phyloP scores from a whole-genome alignment of 176 grass and related monocot species.

The Oryza longistaminata region DNA sequence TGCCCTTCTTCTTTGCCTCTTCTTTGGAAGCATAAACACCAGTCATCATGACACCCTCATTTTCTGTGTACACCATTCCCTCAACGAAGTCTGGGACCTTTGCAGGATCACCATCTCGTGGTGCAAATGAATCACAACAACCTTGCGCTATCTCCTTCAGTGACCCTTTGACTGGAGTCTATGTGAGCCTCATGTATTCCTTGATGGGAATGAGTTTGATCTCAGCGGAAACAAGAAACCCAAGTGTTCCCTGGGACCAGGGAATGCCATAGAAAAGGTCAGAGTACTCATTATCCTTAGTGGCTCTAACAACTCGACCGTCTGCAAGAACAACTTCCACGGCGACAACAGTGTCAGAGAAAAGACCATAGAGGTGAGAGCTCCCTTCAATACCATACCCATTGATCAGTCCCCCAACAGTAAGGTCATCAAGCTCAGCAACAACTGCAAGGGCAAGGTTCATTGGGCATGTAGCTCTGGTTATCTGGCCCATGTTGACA shows the following conservation, averaged over 20 bases:
- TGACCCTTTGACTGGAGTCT: slow-evolving; percentile 53
- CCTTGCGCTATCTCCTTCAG: slow-evolving; percentile 70
- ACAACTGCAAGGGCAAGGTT: slow-evolving; percentile 78
- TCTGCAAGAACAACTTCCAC: slow-evolving; percentile 86
- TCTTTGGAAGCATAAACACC: slow-evolving; percentile 91
- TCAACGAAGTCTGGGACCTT: slow-evolving; percentile 98
- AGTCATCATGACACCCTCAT: slow-evolving; percentile 87
- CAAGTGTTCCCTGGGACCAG: slow-evolving; percentile 92
- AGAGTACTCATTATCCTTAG: slow-evolving; percentile 88
- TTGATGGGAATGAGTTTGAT: slow-evolving; percentile 90
- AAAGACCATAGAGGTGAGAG: slow-evolving; percentile 89
- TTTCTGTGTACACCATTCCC: slow-evolving; percentile 70
- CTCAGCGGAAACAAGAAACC: slow-evolving; percentile 84
- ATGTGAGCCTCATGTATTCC: slow-evolving; percentile 92
- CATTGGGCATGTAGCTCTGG: slow-evolving; percentile 74
- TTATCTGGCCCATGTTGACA: slow-evolving; percentile 95
- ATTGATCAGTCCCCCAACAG: slow-evolving; percentile 89
- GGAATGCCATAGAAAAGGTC: slow-evolving; percentile 94
- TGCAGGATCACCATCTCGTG: slow-evolving; percentile 67
- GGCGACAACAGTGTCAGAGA: slow-evolving; percentile 83
- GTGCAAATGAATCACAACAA: slow-evolving; percentile 76
- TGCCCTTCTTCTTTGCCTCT: slow-evolving; percentile 95
- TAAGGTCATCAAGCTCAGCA: slow-evolving; percentile 93
- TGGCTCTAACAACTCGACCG: slow-evolving; percentile 73
- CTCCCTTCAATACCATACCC: slow-evolving; percentile 96